These are phyloP conservation scores for Nothomitra cinnamomea DNA, from an alignment of 2,329 filamentous ascomycete species.

Conservation along the genomic window DNA sequence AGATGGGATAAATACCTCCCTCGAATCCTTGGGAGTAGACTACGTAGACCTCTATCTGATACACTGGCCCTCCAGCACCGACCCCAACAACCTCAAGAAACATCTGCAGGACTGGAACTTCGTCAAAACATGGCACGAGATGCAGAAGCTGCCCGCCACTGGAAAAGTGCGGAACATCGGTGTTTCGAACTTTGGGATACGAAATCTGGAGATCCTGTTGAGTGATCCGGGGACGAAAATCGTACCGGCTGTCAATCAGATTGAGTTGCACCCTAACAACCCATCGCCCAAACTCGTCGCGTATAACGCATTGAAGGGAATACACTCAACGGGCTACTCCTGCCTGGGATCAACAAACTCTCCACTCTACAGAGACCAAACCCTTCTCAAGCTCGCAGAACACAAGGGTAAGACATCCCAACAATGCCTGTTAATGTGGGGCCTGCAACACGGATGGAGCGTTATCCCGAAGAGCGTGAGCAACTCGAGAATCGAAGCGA, in stretches of 20 bases:
- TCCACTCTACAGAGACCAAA: slow-evolving; percentile 49
- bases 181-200: slow-evolving; percentile 73
- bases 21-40: slow-evolving; percentile 42
- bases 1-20: slow-evolving; percentile 41
- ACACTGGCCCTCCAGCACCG: slow-evolving; percentile 46
- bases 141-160: slow-evolving; percentile 50
- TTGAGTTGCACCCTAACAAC: slow-evolving; percentile 68
- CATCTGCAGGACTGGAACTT: slow-evolving; percentile 66
- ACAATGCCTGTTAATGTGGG: slow-evolving; percentile 68
- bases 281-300: slow-evolving; percentile 60
- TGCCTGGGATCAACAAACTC: slow-evolving; percentile 57
- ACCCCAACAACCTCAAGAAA: slow-evolving; percentile 45
- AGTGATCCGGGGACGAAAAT: slow-evolving; percentile 47
- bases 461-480: slow-evolving; percentile 79
- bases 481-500: slow-evolving; percentile 53
- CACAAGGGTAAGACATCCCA: slow-evolving; percentile 51
- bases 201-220: slow-evolving; percentile 62
- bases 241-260: slow-evolving; percentile 57
- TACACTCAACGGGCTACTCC: slow-evolving; percentile 60
- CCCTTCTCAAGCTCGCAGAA: slow-evolving; percentile 44
- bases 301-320: slow-evolving; percentile 55
- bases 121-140: slow-evolving; percentile 57
- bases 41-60: slow-evolving; percentile 58
- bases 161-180: slow-evolving; percentile 68
- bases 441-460: slow-evolving; percentile 61